Evolutionary conservation across 2,329 filamentous ascomycete species (phyloP).

Genomic region (Sporothrix pallida): DNA sequence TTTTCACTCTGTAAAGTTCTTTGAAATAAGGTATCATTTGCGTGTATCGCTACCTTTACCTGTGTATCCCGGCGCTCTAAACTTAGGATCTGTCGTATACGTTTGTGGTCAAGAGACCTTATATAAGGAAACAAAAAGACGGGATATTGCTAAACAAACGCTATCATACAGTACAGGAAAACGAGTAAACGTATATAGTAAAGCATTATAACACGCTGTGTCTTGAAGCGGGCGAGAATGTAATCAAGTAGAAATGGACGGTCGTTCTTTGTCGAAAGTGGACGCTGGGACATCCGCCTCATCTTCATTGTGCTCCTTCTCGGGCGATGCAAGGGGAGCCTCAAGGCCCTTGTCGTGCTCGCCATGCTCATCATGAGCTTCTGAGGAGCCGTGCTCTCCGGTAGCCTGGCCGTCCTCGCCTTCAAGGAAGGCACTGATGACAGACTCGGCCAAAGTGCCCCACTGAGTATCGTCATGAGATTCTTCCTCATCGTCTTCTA

Average conservation of each 20-base stretch:
- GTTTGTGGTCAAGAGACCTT: background rate
- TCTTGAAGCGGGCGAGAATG: background rate
- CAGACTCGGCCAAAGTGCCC: slow-evolving; percentile 33
- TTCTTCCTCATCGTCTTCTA: slow-evolving; percentile 10
- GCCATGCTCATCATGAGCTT: background rate
- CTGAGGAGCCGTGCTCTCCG: background rate
- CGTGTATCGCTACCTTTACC: slow-evolving; percentile 1
- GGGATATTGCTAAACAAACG: background rate
- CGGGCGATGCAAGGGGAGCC: background rate
- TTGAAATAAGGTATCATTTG: background rate
- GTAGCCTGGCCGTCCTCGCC: background rate
- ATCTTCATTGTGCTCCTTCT: background rate
- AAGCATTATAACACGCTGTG: background rate
- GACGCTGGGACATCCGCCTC: background rate
- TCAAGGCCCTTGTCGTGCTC: background rate
- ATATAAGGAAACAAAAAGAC: background rate
- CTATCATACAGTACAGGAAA: slow-evolving; percentile 11
- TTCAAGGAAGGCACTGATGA: slow-evolving; percentile 31
- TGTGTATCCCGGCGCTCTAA: background rate
- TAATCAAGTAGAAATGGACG: background rate
- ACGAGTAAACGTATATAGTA: background rate
- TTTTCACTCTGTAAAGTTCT: background rate
- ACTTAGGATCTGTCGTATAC: slow-evolving; percentile 6
- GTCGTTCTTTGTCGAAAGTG: background rate
- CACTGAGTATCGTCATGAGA: slow-evolving; percentile 26